Conservation (phyloP, 1,284 basidiomycete genomes). For the Trichosporon sp. region DNA sequence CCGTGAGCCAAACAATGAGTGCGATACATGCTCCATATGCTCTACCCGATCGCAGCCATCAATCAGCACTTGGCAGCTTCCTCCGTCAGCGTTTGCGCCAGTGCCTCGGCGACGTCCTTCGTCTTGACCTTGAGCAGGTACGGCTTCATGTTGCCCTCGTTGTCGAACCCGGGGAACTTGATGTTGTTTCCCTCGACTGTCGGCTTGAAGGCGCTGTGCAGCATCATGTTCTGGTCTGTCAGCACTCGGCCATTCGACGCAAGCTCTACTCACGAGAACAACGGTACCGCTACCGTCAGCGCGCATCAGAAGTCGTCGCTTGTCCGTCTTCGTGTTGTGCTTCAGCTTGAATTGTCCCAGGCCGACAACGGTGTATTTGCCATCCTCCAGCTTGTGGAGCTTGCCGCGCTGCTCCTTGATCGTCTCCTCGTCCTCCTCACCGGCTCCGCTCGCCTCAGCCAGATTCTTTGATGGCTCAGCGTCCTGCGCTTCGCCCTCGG, state of each 20-base stretch:
- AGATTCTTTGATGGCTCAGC: slow-evolving; percentile 36
- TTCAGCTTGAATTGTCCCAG: slow-evolving; percentile 44
- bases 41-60: background rate
- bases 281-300: slow-evolving; percentile 42
- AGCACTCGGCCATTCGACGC: background rate
- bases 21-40: background rate
- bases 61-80: slow-evolving; percentile 50
- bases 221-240: slow-evolving; percentile 38
- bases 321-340: slow-evolving; percentile 29
- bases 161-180: slow-evolving; percentile 38
- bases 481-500: slow-evolving; percentile 14
- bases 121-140: slow-evolving; percentile 64
- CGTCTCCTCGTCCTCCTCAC: slow-evolving; percentile 74
- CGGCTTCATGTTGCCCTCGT: slow-evolving; percentile 54
- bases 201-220: slow-evolving; percentile 27
- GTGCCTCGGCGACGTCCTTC: slow-evolving; percentile 58
- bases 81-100: slow-evolving; percentile 61
- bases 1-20: background rate
- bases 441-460: slow-evolving; percentile 38
- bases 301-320: slow-evolving; percentile 44
- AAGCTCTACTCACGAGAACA: slow-evolving; percentile 33
- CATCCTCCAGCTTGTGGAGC: slow-evolving; percentile 58
- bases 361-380: slow-evolving; percentile 46
- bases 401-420: slow-evolving; percentile 60
- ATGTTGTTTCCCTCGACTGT: slow-evolving; percentile 27